These are phyloP conservation scores for Kalaharituber pfeilii DNA, from an alignment of 2,329 filamentous ascomycete species.

Conservation along the genomic window DNA sequence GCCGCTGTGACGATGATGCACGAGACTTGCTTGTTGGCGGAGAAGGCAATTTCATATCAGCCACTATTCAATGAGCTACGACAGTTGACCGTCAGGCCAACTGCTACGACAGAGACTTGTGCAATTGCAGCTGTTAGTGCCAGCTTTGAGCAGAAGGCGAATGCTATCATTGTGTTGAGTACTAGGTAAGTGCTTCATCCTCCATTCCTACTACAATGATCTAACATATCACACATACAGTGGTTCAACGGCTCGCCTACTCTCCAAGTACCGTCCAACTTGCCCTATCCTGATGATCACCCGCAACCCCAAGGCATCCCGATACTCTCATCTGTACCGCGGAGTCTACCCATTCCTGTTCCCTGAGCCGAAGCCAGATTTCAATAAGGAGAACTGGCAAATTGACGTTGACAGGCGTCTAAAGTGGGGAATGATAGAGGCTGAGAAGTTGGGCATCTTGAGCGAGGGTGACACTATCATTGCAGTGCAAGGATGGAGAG, in stretches of 20 bases:
- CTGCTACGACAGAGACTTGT: constrained; percentile 78
- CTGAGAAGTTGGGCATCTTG: constrained; percentile 63
- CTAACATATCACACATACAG: constrained; percentile 28
- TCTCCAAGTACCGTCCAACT: constrained; percentile 96
- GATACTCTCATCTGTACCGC: constrained; percentile 90
- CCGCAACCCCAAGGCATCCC: constrained; percentile 61
- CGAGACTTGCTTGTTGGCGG: constrained; percentile 88
- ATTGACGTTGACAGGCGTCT: constrained; percentile 95
- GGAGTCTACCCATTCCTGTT: constrained; percentile 97
- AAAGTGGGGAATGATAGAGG: constrained; percentile 87
- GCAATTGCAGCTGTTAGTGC: constrained; percentile 94
- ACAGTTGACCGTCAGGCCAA: constrained; percentile 63
- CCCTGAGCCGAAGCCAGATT: constrained; percentile 85
- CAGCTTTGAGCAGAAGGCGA: constrained; percentile 87
- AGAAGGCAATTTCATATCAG: constrained; percentile 94
- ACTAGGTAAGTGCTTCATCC: constrained; percentile 44
- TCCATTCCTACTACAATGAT: not conserved
- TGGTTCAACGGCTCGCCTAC: constrained; percentile 79
- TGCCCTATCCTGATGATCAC: constrained; percentile 99
- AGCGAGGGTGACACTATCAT: constrained; percentile 56
- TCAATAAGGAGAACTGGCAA: constrained; percentile 85
- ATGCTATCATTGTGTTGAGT: constrained; percentile 87
- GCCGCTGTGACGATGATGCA: constrained; percentile 96
- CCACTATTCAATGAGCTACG: constrained; percentile 92
- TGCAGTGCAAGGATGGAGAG: constrained; percentile 80